These are phyloP conservation scores for Xylariales sp. DNA, from an alignment of 2,329 filamentous ascomycete species.

Conservation along the genomic window DNA sequence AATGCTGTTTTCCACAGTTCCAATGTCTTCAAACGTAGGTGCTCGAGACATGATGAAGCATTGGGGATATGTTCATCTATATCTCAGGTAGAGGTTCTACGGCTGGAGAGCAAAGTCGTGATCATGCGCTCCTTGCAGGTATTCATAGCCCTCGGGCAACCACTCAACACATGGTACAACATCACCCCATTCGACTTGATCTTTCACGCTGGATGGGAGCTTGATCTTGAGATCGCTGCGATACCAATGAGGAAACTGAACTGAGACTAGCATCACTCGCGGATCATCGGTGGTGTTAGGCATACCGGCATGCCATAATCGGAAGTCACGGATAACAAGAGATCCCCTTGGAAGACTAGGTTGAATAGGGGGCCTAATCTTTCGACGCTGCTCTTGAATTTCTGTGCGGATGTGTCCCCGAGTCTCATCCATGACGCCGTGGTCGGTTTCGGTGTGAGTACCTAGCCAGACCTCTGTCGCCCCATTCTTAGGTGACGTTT, in stretches of 20 bases:
- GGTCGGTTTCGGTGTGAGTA: slow-evolving; percentile 35
- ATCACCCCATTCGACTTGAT: slow-evolving; percentile 29
- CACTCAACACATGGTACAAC: slow-evolving; percentile 30
- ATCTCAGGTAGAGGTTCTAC: too few relatives aligned
- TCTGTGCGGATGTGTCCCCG: slow-evolving; percentile 25
- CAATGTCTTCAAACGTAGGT: too few relatives aligned
- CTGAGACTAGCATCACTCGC: slow-evolving; percentile 37
- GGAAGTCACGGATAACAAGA: slow-evolving; percentile 40
- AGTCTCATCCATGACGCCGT: slow-evolving; percentile 19
- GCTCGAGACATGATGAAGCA: too few relatives aligned
- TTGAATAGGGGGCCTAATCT: slow-evolving; percentile 31
- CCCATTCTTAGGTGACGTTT: slow-evolving; percentile 39
- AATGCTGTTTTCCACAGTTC: too few relatives aligned
- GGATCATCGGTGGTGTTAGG: slow-evolving; percentile 37
- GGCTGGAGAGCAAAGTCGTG: slow-evolving; percentile 28
- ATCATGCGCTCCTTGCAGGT: slow-evolving; percentile 30
- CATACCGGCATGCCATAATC: slow-evolving; percentile 46
- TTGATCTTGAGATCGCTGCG: slow-evolving; percentile 26
- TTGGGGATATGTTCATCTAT: too few relatives aligned
- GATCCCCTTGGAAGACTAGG: slow-evolving; percentile 36
- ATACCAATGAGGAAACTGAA: slow-evolving; percentile 35
- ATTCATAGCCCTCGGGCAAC: slow-evolving; percentile 30
- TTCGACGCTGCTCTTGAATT: slow-evolving; percentile 26
- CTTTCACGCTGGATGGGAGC: slow-evolving; percentile 25
- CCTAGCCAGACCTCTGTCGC: slow-evolving; percentile 48